Evolutionary conservation across 202 grass and related monocot genomes (phyloP), one percentile per base, ranked within the genome.

Genomic region (Sporobolus alterniflorus): DNA sequence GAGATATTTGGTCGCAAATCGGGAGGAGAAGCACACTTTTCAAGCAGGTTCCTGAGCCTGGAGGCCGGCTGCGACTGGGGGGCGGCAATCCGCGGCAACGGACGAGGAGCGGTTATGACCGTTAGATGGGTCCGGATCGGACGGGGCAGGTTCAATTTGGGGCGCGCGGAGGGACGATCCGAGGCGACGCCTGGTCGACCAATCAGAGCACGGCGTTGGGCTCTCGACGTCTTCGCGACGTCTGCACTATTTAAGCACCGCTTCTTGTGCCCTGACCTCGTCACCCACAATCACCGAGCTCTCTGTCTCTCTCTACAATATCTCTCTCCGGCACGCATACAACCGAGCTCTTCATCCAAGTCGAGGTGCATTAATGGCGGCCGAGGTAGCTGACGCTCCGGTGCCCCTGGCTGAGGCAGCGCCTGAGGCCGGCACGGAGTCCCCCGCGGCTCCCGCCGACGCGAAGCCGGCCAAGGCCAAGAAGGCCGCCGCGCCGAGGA

Each of bases 401-500:
- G 64, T 44, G 33, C 89, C 87, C 33, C 13, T 64, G 13, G 77
- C 66, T 26, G 93, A 79, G 61, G 22, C 16, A 1, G 73, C 56
- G 18, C 71, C 84, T 29, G 78, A 67, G 32, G 32, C 52, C 0
- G 20, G n/a, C 1, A 21, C 34, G 3, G 88, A 68, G 33, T 31
- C 72, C 24, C 14, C 83, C 17, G 79, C 54, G 14, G 5, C 54
- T 5, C 67, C 80, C 61, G 56, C 1, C 5, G 76, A 88, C n/a
- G 54, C 78, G 10, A 97, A 94, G 92, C 85, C 90, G 72, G 73
- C 63, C 4, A 94, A 95, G 84, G 84, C 82, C 3, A 98, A 98
- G 90, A 98, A 94, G 83, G 73, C 91, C 16, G 39, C 75, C 15
- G 86, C 79, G 7, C 75, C 90, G 0, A 60, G 46, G 44, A 91